phyloP scores from a whole-genome alignment of 345 rosid species.

The Murraya koenigii region DNA sequence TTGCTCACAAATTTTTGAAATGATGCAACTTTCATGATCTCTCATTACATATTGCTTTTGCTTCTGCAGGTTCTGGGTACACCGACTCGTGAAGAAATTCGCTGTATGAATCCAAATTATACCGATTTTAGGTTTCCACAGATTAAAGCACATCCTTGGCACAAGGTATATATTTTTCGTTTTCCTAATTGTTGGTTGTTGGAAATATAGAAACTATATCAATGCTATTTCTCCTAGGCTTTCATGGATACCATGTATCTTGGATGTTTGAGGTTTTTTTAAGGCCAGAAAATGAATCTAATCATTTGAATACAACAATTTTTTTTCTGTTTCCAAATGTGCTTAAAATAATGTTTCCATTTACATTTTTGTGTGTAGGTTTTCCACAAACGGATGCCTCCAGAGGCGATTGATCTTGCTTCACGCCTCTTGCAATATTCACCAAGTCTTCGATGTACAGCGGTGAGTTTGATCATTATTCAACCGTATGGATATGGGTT shows the following conservation, averaged over 20 bases:
- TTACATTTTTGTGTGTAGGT: conserved; percentile 31
- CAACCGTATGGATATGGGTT: not conserved
- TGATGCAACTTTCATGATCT: not conserved
- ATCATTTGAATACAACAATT: not conserved
- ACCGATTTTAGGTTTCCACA: conserved; percentile 88
- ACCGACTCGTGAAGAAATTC: conserved; percentile 91
- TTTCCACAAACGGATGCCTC: conserved; percentile 87
- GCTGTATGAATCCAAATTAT: conserved; percentile 93
- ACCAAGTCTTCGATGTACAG: conserved; percentile 82
- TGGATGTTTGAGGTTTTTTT: not conserved
- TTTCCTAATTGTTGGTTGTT: not conserved
- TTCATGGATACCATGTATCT: not conserved
- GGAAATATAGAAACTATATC: not conserved
- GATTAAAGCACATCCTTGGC: conserved; percentile 94
- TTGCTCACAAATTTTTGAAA: not conserved
- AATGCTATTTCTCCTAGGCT: not conserved
- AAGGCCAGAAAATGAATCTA: not conserved
- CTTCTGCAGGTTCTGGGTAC: conserved; percentile 79
- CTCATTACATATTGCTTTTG: conserved; percentile 10
- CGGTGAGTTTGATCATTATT: conserved; percentile 43
- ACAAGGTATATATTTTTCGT: conserved; percentile 47
- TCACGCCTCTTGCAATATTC: conserved; percentile 84
- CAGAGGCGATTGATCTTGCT: conserved; percentile 85
- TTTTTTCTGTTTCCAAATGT: not conserved
- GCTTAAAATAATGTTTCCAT: not conserved